phyloP scores from a whole-genome alignment of 306 rosid genomes.

The Heteromeles arbutifolia region DNA sequence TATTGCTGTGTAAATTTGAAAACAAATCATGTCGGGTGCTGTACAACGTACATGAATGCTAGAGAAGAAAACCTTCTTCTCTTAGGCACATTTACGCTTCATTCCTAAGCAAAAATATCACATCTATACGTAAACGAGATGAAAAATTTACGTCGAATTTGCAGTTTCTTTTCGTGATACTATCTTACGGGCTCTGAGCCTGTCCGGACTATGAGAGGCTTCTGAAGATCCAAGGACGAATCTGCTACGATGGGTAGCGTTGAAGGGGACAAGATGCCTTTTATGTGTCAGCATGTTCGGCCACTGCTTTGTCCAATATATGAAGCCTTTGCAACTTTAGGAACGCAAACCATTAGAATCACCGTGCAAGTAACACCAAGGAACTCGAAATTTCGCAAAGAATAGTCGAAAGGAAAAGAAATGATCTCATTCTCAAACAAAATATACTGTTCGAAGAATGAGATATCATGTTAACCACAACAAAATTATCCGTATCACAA shows the following conservation, averaged over 20 bases:
- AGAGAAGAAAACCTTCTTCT: not conserved
- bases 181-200: slow-evolving; percentile 14
- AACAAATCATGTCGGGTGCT: not conserved
- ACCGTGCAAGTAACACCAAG: slow-evolving; percentile 22
- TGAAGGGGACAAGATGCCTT: slow-evolving; percentile 13
- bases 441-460: too few species aligned
- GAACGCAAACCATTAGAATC: slow-evolving; percentile 30
- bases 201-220: slow-evolving; percentile 26
- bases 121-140: not conserved
- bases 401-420: not conserved
- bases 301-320: slow-evolving; percentile 35
- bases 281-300: slow-evolving; percentile 29
- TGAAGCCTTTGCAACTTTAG: slow-evolving; percentile 52
- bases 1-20: not conserved
- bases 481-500: not conserved
- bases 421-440: not conserved
- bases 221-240: slow-evolving; percentile 8
- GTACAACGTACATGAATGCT: not conserved
- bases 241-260: slow-evolving; percentile 18
- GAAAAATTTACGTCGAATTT: not conserved
- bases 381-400: not conserved
- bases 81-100: not conserved
- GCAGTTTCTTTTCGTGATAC: slow-evolving; percentile 14
- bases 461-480: too few species aligned
- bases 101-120: not conserved